Base-by-base conservation (phyloP, 805 yeast genomes). In the Candida ficus region DNA sequence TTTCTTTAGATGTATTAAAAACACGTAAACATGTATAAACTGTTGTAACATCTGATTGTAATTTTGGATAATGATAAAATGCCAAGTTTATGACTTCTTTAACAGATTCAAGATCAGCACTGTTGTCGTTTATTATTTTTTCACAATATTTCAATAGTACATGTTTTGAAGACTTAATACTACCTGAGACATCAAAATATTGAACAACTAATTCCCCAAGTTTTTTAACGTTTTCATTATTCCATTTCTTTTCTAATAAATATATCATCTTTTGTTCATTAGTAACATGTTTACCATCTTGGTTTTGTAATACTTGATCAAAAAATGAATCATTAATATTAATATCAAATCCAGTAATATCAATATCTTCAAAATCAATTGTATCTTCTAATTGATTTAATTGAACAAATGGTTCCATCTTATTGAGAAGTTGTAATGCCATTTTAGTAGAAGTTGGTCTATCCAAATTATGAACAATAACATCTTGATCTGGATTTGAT, bases 201-300 rank as follows among this genome's bases (percentile, higher is more conserved):
- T 31, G 25, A 6, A 12, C 12, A 4, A 42, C 19, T 19, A 34
- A 22, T 9, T 4, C 13, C 10, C 28, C 36, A n/a, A 37, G 11
- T 8, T 4, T 13, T 18, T 12, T 5, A 14, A 14, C 7, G 1
- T 13, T 30, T 14, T 20, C 16, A 5, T 13, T 6, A 4, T 30
- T 30, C 17, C 31, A 27, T 13, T 31, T 33, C 7, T 27, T 23
- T 25, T 30, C 11, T 7, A 43, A 34, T 13, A 43, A 21, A 16
- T 40, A 43, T 13, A 37, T n/a, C 22, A 43, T n/a, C 18, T 43
- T 43, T 4, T 40, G 27, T 19, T 43, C 44, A 20, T 40, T 43
- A 2, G 44, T 40, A 4, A 37, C 35, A 18, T 31, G 29, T 5
- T n/a, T 19, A 13, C 35, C 37, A 14, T 32, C 27, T 27, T 11